phyloP scores from a whole-genome alignment of 192 early-diverging fungal species.

The Endogone sp. region DNA sequence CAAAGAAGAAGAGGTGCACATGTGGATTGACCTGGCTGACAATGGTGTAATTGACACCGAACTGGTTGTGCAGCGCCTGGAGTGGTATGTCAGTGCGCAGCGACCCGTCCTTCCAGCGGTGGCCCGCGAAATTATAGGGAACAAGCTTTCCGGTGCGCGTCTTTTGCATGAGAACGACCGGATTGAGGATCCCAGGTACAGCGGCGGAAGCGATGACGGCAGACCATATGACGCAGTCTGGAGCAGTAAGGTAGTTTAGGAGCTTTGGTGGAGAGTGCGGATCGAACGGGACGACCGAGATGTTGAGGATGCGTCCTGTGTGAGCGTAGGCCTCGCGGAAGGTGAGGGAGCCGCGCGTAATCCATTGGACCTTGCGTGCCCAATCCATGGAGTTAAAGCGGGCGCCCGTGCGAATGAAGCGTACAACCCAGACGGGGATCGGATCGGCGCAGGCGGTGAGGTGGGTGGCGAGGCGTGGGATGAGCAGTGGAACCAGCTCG shows the following conservation, averaged over 20 bases:
- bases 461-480: slow-evolving; percentile 40
- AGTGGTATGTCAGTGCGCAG: slow-evolving; percentile 80
- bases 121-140: slow-evolving; percentile 68
- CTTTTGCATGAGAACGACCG: slow-evolving; percentile 82
- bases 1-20: slow-evolving; percentile 82
- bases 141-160: slow-evolving; percentile 55
- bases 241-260: slow-evolving; percentile 84
- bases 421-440: slow-evolving; percentile 30
- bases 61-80: slow-evolving; percentile 66
- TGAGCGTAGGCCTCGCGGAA: slow-evolving; percentile 88
- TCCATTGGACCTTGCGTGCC: slow-evolving; percentile 62
- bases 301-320: slow-evolving; percentile 85
- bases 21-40: slow-evolving; percentile 91
- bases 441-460: slow-evolving; percentile 52
- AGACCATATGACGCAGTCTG: slow-evolving; percentile 83
- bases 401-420: slow-evolving; percentile 39
- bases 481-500: slow-evolving; percentile 52
- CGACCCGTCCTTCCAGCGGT: slow-evolving; percentile 84
- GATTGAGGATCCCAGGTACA: slow-evolving; percentile 79
- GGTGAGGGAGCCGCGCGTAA: slow-evolving; percentile 74
- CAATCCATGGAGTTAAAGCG: slow-evolving; percentile 60
- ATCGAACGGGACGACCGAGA: slow-evolving; percentile 74
- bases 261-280: slow-evolving; percentile 73
- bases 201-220: slow-evolving; percentile 82
- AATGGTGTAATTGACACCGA: slow-evolving; percentile 84